Evolutionary conservation across 1,284 basidiomycete species (phyloP), one percentile per base, ranked within the genome.

Genomic region (Rhizopogon hawkerae): DNA sequence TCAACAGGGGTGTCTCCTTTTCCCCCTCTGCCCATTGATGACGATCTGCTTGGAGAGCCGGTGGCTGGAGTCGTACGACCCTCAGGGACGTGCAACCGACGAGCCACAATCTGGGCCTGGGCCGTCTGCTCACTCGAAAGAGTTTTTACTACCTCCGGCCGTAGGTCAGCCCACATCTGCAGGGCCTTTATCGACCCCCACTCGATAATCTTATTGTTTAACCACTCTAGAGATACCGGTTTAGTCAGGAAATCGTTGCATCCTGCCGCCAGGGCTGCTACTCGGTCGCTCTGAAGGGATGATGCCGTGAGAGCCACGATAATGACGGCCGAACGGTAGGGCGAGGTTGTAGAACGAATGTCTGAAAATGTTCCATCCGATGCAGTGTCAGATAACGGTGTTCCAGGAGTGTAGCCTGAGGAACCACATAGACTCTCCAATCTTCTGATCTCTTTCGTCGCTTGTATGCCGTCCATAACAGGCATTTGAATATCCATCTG

Each of bases 401-500:
- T 82, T 3, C 78, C 73, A 5, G 84, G 85, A 7, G 86, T 83
- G 64, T 83, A 90, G 4, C 85, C 83, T 37, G 82, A 81, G 34
- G 81, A 73, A 50, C 85, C 85, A 60, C 74, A 77, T 37, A 67
- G 57, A 56, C 83, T 81, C 67, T 98, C 95, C 45, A 95, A 69
- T 54, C 84, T 79, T 43, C 96, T 79, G 51, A 99, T 99, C 65
- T 95, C 91, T 60, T 93, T 94, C 0, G 96, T 98, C 2, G 96
- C 96, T 62, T 91, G 83, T 45, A 98, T 97, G 23, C 96, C 96
- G 66, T 96, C 91, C 89, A 98, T 97, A 57, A 98, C 87, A 5
- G 96, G 96, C 77, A 99, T 90, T 71, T 98, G 95, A 54, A 99
- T 98, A 69, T 99, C 96, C 96, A 99, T 99, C 92, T 96, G 59